Percentiles rank a stretch among this genome's conserved stretches.
phyloP scores from a whole-genome alignment of 495 filamentous ascomycete species.

The Xylaria intraflava region DNA sequence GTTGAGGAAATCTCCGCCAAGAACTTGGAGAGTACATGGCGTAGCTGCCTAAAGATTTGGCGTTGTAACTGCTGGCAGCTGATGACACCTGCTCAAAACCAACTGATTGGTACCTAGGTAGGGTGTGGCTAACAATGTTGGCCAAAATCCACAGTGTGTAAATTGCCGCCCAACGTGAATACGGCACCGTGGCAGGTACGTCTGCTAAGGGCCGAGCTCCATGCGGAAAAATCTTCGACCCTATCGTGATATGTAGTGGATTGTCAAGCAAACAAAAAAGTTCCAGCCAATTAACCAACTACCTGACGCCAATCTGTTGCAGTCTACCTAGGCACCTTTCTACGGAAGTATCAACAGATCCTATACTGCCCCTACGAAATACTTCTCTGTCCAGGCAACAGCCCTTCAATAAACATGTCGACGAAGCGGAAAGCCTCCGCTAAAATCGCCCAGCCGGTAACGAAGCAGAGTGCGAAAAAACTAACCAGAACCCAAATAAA shows the following conservation, averaged over 20 bases:
- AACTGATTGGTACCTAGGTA: too few relatives aligned
- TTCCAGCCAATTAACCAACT: conserved; percentile 5
- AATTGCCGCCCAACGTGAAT: not conserved
- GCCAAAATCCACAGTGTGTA: too few relatives aligned
- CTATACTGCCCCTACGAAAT: not conserved
- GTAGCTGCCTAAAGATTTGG: too few relatives aligned
- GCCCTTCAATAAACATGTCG: conserved; percentile 33
- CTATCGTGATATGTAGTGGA: conserved; percentile 1
- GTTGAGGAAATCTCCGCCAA: too few relatives aligned
- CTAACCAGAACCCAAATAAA: conserved; percentile 60
- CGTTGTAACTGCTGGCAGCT: too few relatives aligned
- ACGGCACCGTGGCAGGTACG: not conserved
- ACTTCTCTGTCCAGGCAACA: not conserved
- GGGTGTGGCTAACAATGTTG: too few relatives aligned
- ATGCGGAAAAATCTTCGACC: conserved; percentile 12
- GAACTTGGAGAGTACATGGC: too few relatives aligned
- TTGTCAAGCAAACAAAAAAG: conserved; percentile 14
- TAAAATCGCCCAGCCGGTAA: conserved; percentile 40
- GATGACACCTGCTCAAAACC: too few relatives aligned
- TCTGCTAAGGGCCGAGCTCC: not conserved
- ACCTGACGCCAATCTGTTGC: not conserved
- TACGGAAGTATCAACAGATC: not conserved
- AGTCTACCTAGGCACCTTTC: not conserved
- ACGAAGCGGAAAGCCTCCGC: conserved; percentile 46
- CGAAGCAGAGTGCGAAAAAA: conserved; percentile 55